Conservation (phyloP, 352 stramenopile genomes). For the Phytophthora ramorum region DNA sequence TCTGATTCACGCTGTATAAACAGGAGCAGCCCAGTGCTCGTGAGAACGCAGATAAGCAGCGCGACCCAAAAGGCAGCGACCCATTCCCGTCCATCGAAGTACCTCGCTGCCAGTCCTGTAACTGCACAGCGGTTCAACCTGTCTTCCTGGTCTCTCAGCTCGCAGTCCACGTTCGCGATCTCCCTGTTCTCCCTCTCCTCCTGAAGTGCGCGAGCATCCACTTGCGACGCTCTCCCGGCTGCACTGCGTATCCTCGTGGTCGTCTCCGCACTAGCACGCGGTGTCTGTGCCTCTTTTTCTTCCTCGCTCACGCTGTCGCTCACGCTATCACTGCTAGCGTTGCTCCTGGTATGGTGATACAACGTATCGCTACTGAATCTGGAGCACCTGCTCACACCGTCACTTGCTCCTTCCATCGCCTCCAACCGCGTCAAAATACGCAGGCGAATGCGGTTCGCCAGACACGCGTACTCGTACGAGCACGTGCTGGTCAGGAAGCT, state of each 20-base stretch:
- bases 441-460: slow-evolving; percentile 69
- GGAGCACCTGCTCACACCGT: slow-evolving; percentile 23
- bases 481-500: slow-evolving; percentile 61
- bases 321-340: slow-evolving; percentile 22
- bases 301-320: slow-evolving; percentile 8
- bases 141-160: slow-evolving; percentile 32
- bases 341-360: slow-evolving; percentile 37
- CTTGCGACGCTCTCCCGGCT: slow-evolving; percentile 1
- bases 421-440: slow-evolving; percentile 46
- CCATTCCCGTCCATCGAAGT: slow-evolving; percentile 47
- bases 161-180: slow-evolving; percentile 33
- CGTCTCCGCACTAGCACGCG: slow-evolving; percentile 5
- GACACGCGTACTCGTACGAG: slow-evolving; percentile 76
- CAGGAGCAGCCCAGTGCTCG: slow-evolving; percentile 26
- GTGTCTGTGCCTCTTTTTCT: background rate
- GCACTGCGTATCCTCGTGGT: slow-evolving; percentile 27
- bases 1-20: slow-evolving; percentile 38
- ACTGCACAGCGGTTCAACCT: slow-evolving; percentile 37
- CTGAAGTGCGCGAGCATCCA: slow-evolving; percentile 5
- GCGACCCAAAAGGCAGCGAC: slow-evolving; percentile 27
- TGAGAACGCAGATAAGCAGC: slow-evolving; percentile 18
- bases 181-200: slow-evolving; percentile 35
- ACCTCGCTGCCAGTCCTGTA: slow-evolving; percentile 17
- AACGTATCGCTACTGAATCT: slow-evolving; percentile 39
- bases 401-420: slow-evolving; percentile 34